A percentile compares a stretch with the other conserved stretches of the same genome.
Conservation (phyloP, 2,329 filamentous ascomycete species). For the Chaetomiaceae sp. region DNA sequence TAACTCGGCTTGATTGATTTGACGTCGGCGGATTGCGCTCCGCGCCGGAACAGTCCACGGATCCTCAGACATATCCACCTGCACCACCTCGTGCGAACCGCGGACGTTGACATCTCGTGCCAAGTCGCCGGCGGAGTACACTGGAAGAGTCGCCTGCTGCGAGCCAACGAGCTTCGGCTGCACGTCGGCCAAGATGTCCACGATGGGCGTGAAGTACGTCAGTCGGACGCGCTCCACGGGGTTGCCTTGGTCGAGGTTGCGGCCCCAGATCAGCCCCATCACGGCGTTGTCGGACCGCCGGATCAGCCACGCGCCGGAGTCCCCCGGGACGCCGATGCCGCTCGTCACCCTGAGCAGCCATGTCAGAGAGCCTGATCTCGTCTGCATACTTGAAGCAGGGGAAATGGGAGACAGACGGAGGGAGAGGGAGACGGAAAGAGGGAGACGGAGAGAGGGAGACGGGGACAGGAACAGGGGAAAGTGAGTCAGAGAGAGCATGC, state of each 20-base stretch:
- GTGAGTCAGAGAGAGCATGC: neutral
- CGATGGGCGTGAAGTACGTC: constrained; percentile 19
- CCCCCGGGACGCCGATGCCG: constrained; percentile 17
- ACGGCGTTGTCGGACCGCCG: constrained; percentile 13
- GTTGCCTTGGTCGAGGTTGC: constrained; percentile 14
- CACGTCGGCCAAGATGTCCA: constrained; percentile 17
- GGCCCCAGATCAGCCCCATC: constrained; percentile 17
- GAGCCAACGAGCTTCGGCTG: neutral
- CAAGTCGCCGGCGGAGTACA: neutral
- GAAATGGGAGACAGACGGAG: too few species aligned
- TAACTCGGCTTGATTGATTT: neutral
- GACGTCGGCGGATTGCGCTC: neutral
- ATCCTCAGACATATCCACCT: constrained; percentile 4
- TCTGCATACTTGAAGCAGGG: too few species aligned
- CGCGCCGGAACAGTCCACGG: constrained; percentile 6
- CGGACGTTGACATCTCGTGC: neutral
- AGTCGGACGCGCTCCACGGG: constrained; percentile 9
- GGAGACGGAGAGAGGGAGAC: too few species aligned
- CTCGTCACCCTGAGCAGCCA: constrained; percentile 7
- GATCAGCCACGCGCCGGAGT: constrained; percentile 22
- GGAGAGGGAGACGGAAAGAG: too few species aligned
- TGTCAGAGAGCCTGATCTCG: neutral
- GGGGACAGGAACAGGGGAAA: too few species aligned
- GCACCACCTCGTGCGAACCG: neutral
- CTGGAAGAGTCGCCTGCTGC: constrained; percentile 7